These are phyloP conservation scores for Dactylorhiza incarnata DNA, from an alignment of 106 monocot species.

Conservation along the genomic window DNA sequence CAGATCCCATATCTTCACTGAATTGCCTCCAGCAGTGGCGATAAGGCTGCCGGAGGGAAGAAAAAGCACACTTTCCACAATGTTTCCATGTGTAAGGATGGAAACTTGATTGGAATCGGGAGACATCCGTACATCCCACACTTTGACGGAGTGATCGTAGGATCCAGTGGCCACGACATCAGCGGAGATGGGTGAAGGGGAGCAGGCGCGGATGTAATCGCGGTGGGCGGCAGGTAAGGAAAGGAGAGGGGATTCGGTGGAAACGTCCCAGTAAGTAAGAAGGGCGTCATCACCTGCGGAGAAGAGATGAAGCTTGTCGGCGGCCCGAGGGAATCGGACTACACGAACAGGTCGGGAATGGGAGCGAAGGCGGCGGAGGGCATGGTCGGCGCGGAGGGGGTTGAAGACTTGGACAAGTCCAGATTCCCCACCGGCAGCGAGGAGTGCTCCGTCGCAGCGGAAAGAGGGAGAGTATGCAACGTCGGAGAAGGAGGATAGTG, in stretches of 20 bases:
- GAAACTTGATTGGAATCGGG: constrained; percentile 14
- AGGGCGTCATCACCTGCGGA: constrained; percentile 88
- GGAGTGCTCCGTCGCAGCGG: constrained; percentile 79
- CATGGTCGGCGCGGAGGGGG: constrained; percentile 25
- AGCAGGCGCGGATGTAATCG: constrained; percentile 80
- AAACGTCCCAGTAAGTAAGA: constrained; percentile 71
- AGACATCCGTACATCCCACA: constrained; percentile 73
- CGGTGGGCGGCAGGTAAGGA: constrained; percentile 58
- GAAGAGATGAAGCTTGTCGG: constrained; percentile 77
- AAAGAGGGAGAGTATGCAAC: constrained; percentile 87
- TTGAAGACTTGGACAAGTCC: constrained; percentile 71
- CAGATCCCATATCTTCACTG: constrained; percentile 85
- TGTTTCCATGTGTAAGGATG: constrained; percentile 49
- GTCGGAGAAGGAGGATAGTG: constrained; percentile 51
- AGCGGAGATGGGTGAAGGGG: constrained; percentile 42
- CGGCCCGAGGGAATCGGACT: constrained; percentile 56
- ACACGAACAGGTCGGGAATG: constrained; percentile 68
- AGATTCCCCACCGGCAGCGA: constrained; percentile 54
- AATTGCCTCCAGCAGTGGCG: constrained; percentile 77
- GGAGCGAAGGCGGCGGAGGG: constrained; percentile 52
- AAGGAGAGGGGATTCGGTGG: constrained; percentile 41
- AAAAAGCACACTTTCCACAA: constrained; percentile 72
- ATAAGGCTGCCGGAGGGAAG: constrained; percentile 83
- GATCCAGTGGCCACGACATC: constrained; percentile 83
- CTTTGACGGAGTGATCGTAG: constrained; percentile 67